These are phyloP conservation scores for Gorgonomyces haynaldii DNA, from an alignment of 192 early-diverging fungal genomes.

Conservation along the genomic window DNA sequence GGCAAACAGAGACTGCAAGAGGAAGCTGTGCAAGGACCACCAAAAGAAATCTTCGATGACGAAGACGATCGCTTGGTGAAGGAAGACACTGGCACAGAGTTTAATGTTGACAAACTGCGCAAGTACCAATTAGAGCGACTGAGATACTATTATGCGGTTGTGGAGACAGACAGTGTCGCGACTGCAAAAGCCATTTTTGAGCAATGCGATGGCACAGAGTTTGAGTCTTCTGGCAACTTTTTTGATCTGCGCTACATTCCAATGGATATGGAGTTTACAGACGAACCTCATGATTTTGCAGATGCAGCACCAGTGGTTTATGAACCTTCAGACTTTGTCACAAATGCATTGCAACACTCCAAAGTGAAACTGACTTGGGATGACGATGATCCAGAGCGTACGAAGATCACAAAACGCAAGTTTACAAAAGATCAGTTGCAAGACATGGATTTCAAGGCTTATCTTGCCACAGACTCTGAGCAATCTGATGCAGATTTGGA, in stretches of 20 bases:
- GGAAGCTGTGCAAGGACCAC: conserved; percentile 67
- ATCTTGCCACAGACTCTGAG: conserved; percentile 63
- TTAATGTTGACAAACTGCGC: conserved; percentile 71
- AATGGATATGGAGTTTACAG: conserved; percentile 77
- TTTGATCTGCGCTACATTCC: conserved; percentile 93
- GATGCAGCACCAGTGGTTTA: conserved; percentile 16
- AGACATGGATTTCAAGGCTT: conserved; percentile 82
- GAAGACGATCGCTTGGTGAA: conserved; percentile 29
- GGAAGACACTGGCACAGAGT: conserved; percentile 58
- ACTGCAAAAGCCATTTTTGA: conserved; percentile 72
- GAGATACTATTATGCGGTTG: conserved; percentile 87
- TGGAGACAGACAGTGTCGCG: conserved; percentile 75
- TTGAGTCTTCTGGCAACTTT: conserved; percentile 79
- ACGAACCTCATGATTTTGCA: conserved; percentile 38
- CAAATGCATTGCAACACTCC: conserved; percentile 79
- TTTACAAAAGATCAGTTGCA: conserved; percentile 83
- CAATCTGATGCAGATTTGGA: conserved; percentile 43
- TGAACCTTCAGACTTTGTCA: conserved; percentile 50
- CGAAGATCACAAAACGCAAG: conserved; percentile 62
- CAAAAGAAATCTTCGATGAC: conserved; percentile 54
- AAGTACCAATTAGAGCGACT: conserved; percentile 86
- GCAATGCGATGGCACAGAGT: conserved; percentile 85
- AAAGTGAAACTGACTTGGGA: conserved; percentile 96
- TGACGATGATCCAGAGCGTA: conserved; percentile 77
- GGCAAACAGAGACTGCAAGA: conserved; percentile 61